Percentiles rank a stretch among this genome's conserved stretches.
These are phyloP conservation scores for Puccinia novopanici DNA, from an alignment of 1,284 basidiomycete species.

Conservation along the genomic window DNA sequence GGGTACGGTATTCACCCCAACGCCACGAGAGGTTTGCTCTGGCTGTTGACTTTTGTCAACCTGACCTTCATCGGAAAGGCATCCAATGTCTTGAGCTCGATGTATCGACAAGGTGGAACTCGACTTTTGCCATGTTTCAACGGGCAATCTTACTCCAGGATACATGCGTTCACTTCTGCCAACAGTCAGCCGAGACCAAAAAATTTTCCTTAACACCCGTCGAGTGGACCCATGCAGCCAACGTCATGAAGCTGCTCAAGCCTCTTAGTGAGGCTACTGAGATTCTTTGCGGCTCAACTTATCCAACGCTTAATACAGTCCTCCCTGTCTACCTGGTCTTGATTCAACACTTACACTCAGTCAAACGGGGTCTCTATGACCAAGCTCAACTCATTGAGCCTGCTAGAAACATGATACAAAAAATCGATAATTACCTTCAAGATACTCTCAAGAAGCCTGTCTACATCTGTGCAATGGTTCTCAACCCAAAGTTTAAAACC, in stretches of 20 bases:
- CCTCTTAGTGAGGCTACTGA: no score
- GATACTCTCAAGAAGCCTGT: not conserved
- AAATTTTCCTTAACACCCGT: no score
- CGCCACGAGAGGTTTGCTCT: no score
- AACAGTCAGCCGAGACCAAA: no score
- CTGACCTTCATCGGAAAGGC: no score
- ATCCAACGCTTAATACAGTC: not conserved
- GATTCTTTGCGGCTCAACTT: not conserved
- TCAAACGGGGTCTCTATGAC: not conserved
- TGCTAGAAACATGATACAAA: not conserved
- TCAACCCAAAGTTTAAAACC: not conserved
- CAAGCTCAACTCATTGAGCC: not conserved
- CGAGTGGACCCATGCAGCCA: no score
- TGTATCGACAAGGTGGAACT: no score
- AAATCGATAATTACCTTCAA: not conserved
- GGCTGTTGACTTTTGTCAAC: no score
- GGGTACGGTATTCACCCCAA: no score
- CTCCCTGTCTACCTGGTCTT: not conserved
- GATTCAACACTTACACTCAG: not conserved
- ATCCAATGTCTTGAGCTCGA: no score
- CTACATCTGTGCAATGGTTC: not conserved
- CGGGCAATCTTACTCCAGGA: not conserved
- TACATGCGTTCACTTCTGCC: not conserved
- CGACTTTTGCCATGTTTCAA: conserved; percentile 13
- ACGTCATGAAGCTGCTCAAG: no score